Evolutionary conservation across 129 eudicot species (phyloP).

Genomic region (Daucus carota): DNA sequence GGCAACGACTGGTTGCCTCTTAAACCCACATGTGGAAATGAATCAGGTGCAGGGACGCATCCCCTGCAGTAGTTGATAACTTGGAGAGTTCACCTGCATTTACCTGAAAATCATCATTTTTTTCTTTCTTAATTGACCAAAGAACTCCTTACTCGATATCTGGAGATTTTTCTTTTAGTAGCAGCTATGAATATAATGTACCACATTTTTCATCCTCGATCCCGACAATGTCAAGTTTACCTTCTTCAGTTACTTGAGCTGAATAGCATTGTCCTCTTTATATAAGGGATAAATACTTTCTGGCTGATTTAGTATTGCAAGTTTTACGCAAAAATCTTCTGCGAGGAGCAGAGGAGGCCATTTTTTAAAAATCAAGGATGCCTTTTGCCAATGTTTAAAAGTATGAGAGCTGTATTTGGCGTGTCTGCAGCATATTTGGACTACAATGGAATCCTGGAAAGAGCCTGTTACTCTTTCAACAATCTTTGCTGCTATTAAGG

Average conservation of each 20-base stretch:
- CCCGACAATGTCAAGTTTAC: conserved; percentile 59
- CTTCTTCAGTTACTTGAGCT: conserved; percentile 54
- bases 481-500: no score
- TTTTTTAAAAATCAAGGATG: no score
- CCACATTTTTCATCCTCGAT: conserved; percentile 44
- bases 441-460: no score
- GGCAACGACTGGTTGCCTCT: neutral
- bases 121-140: conserved; percentile 54
- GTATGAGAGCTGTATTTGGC: no score
- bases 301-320: no score
- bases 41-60: conserved; percentile 24
- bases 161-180: conserved; percentile 57
- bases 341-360: no score
- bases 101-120: conserved; percentile 61
- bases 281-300: no score
- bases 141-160: conserved; percentile 27
- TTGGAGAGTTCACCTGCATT: conserved; percentile 21
- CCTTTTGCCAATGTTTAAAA: no score
- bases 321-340: no score
- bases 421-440: no score
- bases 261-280: no score
- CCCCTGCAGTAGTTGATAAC: conserved; percentile 5
- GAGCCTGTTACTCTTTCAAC: no score
- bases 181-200: conserved; percentile 39
- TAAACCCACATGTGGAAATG: conserved; percentile 17